Evolutionary conservation across 129 eudicot species (phyloP).

Genomic region (Logfia minima): DNA sequence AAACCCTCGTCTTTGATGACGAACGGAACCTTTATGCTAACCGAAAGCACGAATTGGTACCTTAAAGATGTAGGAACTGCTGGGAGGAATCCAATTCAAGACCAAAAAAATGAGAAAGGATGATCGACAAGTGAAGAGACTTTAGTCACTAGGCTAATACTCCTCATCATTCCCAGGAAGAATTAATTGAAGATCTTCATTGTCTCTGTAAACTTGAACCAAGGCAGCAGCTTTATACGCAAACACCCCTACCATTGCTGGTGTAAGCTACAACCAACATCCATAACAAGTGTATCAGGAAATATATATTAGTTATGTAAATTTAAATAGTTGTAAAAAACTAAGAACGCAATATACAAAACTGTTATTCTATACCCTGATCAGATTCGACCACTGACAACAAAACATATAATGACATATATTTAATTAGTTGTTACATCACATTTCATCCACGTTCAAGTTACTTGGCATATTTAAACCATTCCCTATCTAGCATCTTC

Average conservation of each 20-base stretch:
- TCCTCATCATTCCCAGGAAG: slow-evolving; percentile 54
- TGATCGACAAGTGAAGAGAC: not conserved
- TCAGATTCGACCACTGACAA: too few relatives aligned
- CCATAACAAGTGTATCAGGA: slow-evolving; percentile 7
- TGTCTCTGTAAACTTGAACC: slow-evolving; percentile 95
- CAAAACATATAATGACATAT: too few relatives aligned
- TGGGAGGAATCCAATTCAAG: not conserved
- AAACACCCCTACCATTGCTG: slow-evolving; percentile 92
- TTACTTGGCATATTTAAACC: too few relatives aligned
- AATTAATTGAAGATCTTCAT: slow-evolving; percentile 75
- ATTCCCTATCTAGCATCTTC: too few relatives aligned
- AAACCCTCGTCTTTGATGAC: not conserved
- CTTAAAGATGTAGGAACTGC: slow-evolving; percentile 5
- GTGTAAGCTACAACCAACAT: slow-evolving; percentile 56
- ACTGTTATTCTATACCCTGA: too few relatives aligned
- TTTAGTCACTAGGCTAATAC: not conserved
- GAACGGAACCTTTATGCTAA: not conserved
- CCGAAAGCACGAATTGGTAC: not conserved
- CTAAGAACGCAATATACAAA: too few relatives aligned
- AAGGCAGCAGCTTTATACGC: slow-evolving; percentile 97
- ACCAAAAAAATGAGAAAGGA: not conserved
- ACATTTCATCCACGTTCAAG: too few relatives aligned
- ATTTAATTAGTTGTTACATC: too few relatives aligned
- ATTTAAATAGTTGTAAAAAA: too few relatives aligned
- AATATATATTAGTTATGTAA: not conserved